A percentile compares a stretch with the other conserved stretches of the same genome.
These are phyloP conservation scores for Annulohypoxylon stygium DNA, from an alignment of 495 filamentous ascomycete genomes.

Conservation along the genomic window DNA sequence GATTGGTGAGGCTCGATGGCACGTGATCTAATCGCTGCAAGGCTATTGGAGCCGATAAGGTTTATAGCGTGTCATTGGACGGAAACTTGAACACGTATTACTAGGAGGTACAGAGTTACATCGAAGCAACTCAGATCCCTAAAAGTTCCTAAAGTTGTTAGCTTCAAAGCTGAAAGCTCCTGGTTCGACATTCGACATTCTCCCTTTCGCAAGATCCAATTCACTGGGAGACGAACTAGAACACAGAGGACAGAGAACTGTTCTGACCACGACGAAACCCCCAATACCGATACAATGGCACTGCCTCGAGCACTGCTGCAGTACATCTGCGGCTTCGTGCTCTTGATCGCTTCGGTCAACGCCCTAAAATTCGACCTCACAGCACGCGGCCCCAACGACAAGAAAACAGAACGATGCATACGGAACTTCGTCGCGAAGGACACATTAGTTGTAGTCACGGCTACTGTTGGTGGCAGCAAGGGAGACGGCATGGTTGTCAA, in stretches of 20 bases:
- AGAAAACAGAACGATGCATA: conserved; percentile 86
- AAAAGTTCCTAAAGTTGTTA: conserved; percentile 41
- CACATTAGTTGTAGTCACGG: conserved; percentile 98
- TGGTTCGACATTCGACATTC: conserved; percentile 30
- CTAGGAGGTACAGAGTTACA: conserved; percentile 38
- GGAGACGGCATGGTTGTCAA: conserved; percentile 95
- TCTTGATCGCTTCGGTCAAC: conserved; percentile 71
- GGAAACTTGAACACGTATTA: conserved; percentile 51
- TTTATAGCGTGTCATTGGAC: conserved; percentile 32
- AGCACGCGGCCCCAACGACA: conserved; percentile 72
- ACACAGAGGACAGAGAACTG: background rate
- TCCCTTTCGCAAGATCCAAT: conserved; percentile 28
- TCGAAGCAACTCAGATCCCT: conserved; percentile 19
- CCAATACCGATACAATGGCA: conserved; percentile 49
- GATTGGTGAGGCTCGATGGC: conserved; percentile 20
- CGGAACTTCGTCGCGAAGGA: conserved; percentile 95
- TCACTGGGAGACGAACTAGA: conserved; percentile 22
- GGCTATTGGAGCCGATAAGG: conserved; percentile 12
- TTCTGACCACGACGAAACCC: conserved; percentile 10
- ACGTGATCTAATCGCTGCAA: conserved; percentile 35
- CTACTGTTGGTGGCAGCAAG: conserved; percentile 83
- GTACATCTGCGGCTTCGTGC: conserved; percentile 60
- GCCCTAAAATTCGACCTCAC: conserved; percentile 95
- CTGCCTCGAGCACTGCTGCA: conserved; percentile 58
- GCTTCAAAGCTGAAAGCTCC: conserved; percentile 8